Evolutionary conservation across 2,329 filamentous ascomycete species (phyloP), one percentile per base, ranked within the genome.

Genomic region (Alternaria postmessia): DNA sequence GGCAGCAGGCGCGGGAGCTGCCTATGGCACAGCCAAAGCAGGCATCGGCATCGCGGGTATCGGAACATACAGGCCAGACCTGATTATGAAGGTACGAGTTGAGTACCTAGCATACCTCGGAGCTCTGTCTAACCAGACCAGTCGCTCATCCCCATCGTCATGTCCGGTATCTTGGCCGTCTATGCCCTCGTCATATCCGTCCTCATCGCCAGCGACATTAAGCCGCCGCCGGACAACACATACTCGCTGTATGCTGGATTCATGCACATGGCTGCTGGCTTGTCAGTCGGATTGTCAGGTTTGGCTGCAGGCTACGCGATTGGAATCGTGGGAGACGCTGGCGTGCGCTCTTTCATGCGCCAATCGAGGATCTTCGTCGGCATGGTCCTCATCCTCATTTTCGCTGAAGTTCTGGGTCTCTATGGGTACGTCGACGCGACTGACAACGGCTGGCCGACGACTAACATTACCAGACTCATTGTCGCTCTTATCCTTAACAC

Each of bases 131-230:
- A 62, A 78, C 61, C n/a, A 46, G 1, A 26, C 34, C 71, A 93
- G 91, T 94, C 90, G 58, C 83, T 94, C 54, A 94, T 94, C 70
- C 91, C 92, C 64, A 91, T 95, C 68, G 90, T 99, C 84, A 99
- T 99, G 95, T 96, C 95, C 72, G 95, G 95, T 88, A 99, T 99
- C 78, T 93, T 99, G 75, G 95, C 95, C 59, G 95, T 99, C 69
- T 99, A 99, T 83, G 92, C 94, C 52, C 91, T 99, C 71, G 95
- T 99, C 74, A 94, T 99, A 70, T 91, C 94, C 18, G 95, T 99
- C 75, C 88, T 99, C 70, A 99, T 99, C 78, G 92, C 93, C 57
- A 91, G 93, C 80, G 93, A 97, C 79, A 88, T 98, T 78, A 86
- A 85, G 51, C 91, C 93, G 28, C 91, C 90, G 58, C 85, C 86